Conservation (phyloP, 2,329 filamentous ascomycete genomes). For the Colletotrichum tabaci region DNA sequence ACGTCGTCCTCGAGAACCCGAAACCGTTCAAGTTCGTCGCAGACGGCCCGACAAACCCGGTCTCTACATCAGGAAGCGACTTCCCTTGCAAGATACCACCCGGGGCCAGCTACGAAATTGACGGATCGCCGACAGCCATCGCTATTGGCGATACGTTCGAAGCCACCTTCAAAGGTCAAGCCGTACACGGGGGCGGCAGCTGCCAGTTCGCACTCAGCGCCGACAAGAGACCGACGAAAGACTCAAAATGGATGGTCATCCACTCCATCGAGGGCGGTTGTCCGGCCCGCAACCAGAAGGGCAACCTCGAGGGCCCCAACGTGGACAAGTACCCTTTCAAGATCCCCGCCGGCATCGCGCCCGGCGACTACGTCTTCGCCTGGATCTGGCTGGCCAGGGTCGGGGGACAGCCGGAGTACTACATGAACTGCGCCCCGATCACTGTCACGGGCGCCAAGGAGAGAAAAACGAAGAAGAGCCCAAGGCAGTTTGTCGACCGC, state of each 20-base stretch:
- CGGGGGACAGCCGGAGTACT: conserved; percentile 31
- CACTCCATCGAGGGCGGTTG: conserved; percentile 38
- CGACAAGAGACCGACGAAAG: conserved; percentile 26
- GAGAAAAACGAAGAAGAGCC: neutral
- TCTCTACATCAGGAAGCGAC: conserved; percentile 32
- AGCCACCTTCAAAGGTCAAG: conserved; percentile 33
- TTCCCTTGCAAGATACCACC: conserved; percentile 35
- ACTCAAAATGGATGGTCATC: conserved; percentile 36
- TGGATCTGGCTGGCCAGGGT: conserved; percentile 36
- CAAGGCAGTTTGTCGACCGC: neutral
- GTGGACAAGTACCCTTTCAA: conserved; percentile 33
- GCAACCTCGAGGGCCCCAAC: conserved; percentile 34
- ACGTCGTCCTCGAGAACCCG: conserved; percentile 38
- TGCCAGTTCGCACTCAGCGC: conserved; percentile 34
- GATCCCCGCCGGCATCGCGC: conserved; percentile 27
- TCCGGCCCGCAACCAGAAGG: conserved; percentile 35
- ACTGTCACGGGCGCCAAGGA: conserved; percentile 22
- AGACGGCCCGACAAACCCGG: conserved; percentile 31
- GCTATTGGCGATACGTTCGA: conserved; percentile 27
- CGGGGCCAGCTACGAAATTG: conserved; percentile 19
- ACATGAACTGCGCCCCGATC: conserved; percentile 40
- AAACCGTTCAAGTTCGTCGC: conserved; percentile 34
- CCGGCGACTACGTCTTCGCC: conserved; percentile 37
- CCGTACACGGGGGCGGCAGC: conserved; percentile 35
- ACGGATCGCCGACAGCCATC: conserved; percentile 29